Percentiles rank a stretch among this genome's conserved stretches.
phyloP scores from a whole-genome alignment of 2,329 filamentous ascomycete species.

The Gnomoniopsis smithogilvyi region DNA sequence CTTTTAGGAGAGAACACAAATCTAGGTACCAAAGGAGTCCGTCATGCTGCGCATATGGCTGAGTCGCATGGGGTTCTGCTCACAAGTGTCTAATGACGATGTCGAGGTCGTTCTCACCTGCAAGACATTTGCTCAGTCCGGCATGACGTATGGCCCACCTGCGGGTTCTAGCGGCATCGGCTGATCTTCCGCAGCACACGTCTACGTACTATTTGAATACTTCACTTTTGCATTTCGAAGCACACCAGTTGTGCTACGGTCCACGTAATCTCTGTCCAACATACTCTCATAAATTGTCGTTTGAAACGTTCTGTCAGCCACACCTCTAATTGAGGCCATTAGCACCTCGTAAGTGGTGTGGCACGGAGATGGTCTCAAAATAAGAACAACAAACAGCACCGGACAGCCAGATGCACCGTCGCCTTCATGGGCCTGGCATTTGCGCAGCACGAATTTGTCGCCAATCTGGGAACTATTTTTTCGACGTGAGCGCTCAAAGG shows the following conservation, averaged over 20 bases:
- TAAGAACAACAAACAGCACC: not conserved
- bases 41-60: conserved; percentile 5
- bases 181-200: not conserved
- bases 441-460: not conserved
- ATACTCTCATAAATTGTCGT: too few species aligned
- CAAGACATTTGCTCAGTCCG: conserved; percentile 8
- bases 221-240: too few species aligned
- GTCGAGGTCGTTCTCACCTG: not conserved
- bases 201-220: too few species aligned
- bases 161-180: not conserved
- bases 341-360: not conserved
- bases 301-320: not conserved
- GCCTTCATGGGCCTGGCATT: not conserved
- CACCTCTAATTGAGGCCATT: not conserved
- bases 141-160: conserved; percentile 23
- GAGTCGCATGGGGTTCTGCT: not conserved
- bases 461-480: not conserved
- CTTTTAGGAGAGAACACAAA: not conserved
- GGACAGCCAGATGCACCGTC: not conserved
- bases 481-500: not conserved
- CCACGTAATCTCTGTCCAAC: too few species aligned
- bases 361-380: not conserved
- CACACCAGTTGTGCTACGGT: too few species aligned
- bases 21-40: not conserved
- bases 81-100: conserved; percentile 5